These are phyloP conservation scores for Begonia fuchsioides DNA, from an alignment of 306 rosid species.

Conservation along the genomic window DNA sequence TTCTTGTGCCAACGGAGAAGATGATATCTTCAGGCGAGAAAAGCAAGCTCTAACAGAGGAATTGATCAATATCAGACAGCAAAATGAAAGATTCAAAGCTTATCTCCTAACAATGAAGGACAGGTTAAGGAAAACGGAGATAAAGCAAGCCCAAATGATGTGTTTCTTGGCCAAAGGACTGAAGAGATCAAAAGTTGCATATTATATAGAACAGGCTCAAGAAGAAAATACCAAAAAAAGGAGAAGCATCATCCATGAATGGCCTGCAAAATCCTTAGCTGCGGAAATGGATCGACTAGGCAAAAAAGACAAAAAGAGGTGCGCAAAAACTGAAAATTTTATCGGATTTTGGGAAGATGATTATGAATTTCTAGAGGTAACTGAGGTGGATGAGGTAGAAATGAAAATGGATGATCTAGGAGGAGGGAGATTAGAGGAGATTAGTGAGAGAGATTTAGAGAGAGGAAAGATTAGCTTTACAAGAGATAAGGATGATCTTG, in stretches of 20 bases:
- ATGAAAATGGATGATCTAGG: too few relatives aligned
- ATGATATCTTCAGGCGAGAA: slow-evolving; percentile 48
- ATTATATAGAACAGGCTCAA: slow-evolving; percentile 36
- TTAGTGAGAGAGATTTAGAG: too few relatives aligned
- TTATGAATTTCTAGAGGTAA: too few relatives aligned
- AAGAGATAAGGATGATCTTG: too few relatives aligned
- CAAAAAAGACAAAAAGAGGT: not conserved
- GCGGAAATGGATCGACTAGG: too few relatives aligned
- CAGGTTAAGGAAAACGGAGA: slow-evolving; percentile 41
- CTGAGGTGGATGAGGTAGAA: too few relatives aligned
- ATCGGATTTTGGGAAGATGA: too few relatives aligned
- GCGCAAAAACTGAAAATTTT: not conserved
- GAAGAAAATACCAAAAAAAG: slow-evolving; percentile 38
- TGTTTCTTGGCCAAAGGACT: slow-evolving; percentile 62
- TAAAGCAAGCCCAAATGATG: slow-evolving; percentile 53
- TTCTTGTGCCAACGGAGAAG: slow-evolving; percentile 61
- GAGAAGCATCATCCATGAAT: slow-evolving; percentile 37
- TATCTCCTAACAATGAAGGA: slow-evolving; percentile 40
- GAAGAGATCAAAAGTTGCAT: slow-evolving; percentile 43
- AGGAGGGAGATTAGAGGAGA: too few relatives aligned
- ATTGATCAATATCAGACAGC: slow-evolving; percentile 56
- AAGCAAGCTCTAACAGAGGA: slow-evolving; percentile 53
- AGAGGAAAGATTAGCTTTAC: too few relatives aligned
- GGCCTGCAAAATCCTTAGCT: slow-evolving; percentile 4
- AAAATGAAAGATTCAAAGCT: slow-evolving; percentile 37